Evolutionary conservation across 257 asterid genomes (phyloP), one percentile per base, ranked within the genome.

Genomic region (Solanum verrucosum): DNA sequence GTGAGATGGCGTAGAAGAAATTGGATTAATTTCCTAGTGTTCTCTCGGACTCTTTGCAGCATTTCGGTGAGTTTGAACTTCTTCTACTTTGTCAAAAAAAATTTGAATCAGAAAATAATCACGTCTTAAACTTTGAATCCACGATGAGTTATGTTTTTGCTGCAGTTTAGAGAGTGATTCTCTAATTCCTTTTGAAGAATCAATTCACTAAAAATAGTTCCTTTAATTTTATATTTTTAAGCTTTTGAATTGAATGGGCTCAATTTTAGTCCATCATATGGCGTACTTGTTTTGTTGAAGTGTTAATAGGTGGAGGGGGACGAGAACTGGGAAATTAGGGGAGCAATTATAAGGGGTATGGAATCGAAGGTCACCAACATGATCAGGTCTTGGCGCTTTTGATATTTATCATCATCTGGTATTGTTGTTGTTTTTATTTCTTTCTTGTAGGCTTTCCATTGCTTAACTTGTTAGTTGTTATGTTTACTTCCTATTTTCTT

Each of bases 341-440:
- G 70, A 63, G 14, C 3, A 23, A 63, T 63, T 63, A 63, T 9
- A 63, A 63, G 68, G 68, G 27, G 68, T 59, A 59, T 21, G 27
- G 68, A 21, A 59, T 59, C 12, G 68, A 59, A 3, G 11, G 27
- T 21, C 68, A 21, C 27, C 27, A 20, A 21, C 68, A 59, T 59
- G 67, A 56, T 18, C n/a, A 56, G n/a, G 99, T 59, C 12, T 59
- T 59, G 67, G 67, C 70, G 1, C 25, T 59, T 59, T 59, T 7
- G 67, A 20, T 59, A 20, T 59, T 20, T 59, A 59, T 59, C 25
- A 59, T 8, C 68, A 59, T 59, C 5, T 59, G 27, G 27, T 59
- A 56, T 59, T 59, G 27, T 59, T 59, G 68, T 59, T 52, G 63
- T 52, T 52, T 16, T 52, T 52, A 52, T 52, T 52, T 52, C 63